phyloP scores from a whole-genome alignment of 257 asterid species.

The Plantago ovata region DNA sequence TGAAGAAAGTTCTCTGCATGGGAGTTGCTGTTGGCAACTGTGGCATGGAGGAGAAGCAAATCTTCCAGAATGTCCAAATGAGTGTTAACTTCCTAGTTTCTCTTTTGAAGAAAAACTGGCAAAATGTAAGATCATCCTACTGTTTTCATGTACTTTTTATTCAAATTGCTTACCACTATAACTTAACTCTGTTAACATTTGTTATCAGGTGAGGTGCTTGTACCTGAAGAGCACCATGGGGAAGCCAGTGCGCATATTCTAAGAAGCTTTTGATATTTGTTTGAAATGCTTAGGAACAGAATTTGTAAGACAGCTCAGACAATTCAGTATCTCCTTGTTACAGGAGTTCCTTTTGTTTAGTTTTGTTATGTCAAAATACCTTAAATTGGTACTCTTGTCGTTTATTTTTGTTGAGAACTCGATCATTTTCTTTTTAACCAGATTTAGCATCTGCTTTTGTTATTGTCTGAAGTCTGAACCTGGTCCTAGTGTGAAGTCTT shows the following conservation, averaged over 20 bases:
- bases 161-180: not conserved
- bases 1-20: slow-evolving; percentile 56
- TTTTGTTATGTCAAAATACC: not conserved
- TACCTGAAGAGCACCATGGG: slow-evolving; percentile 60
- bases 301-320: not conserved
- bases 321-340: not conserved
- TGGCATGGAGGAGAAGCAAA: slow-evolving; percentile 52
- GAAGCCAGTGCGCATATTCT: slow-evolving; percentile 45
- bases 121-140: slow-evolving; percentile 31
- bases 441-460: no score
- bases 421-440: no score
- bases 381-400: no score
- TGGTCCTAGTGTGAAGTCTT: no score
- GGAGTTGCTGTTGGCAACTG: slow-evolving; percentile 56
- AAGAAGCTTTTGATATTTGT: slow-evolving; percentile 12
- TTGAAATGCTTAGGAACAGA: not conserved
- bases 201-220: slow-evolving; percentile 45
- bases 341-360: not conserved
- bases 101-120: slow-evolving; percentile 54
- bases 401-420: not conserved
- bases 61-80: slow-evolving; percentile 51
- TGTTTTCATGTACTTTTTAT: not conserved
- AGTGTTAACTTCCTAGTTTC: slow-evolving; percentile 51
- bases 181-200: not conserved
- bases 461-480: no score